Conservation (phyloP, 2,329 filamentous ascomycete species). For the Aspergillaceae sp. region DNA sequence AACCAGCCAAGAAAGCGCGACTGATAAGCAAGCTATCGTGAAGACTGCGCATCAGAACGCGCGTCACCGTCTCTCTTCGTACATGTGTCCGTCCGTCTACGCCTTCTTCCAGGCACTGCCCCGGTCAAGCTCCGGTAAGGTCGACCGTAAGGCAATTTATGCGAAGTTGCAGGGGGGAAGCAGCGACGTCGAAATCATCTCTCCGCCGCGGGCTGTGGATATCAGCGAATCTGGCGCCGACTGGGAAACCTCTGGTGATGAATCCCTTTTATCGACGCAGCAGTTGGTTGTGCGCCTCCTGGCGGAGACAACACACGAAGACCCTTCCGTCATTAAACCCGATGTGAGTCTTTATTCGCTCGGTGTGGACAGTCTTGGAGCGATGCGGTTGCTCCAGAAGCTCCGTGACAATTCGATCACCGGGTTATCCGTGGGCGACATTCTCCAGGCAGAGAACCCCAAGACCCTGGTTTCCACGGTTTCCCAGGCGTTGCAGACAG, state of each 20-base stretch:
- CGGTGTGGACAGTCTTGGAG: conserved; percentile 30
- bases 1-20: conserved; percentile 3
- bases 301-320: conserved; percentile 9
- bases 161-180: conserved; percentile 5
- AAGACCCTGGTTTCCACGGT: conserved; percentile 15
- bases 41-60: conserved; percentile 8
- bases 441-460: conserved; percentile 21
- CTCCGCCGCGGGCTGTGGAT: not conserved
- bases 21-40: conserved; percentile 7
- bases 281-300: conserved; percentile 11
- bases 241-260: conserved; percentile 3
- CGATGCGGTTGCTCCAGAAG: conserved; percentile 26
- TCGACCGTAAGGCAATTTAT: conserved; percentile 16
- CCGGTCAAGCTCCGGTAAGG: conserved; percentile 18
- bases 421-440: conserved; percentile 17
- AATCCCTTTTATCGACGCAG: conserved; percentile 3
- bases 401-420: conserved; percentile 19
- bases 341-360: conserved; percentile 14
- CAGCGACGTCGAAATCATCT: conserved; percentile 2
- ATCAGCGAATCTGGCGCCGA: conserved; percentile 1
- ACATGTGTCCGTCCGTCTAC: conserved; percentile 20
- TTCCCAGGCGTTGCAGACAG: conserved; percentile 1
- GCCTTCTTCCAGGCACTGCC: conserved; percentile 15
- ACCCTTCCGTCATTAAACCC: conserved; percentile 8
- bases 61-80: conserved; percentile 11